phyloP scores from a whole-genome alignment of 352 stramenopile species.

The Phytophthora megakarya region DNA sequence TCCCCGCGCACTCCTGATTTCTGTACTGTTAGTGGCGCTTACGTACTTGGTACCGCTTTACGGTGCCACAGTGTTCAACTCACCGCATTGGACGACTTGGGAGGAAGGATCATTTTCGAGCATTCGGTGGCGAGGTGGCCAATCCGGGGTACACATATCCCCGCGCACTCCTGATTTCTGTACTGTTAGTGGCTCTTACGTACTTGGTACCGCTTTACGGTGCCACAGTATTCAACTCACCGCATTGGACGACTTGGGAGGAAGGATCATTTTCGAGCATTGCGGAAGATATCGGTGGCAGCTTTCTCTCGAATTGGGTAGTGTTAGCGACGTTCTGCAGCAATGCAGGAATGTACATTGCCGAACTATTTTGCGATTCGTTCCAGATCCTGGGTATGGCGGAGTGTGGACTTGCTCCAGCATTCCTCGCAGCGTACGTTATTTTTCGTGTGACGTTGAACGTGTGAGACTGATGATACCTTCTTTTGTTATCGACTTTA shows the following conservation, averaged over 20 bases:
- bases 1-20: constrained; percentile 80
- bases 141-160: constrained; percentile 83
- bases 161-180: constrained; percentile 74
- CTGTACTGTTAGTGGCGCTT: constrained; percentile 80
- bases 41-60: constrained; percentile 90
- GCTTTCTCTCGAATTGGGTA: constrained; percentile 90
- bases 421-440: constrained; percentile 81
- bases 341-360: constrained; percentile 93
- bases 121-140: constrained; percentile 87
- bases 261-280: constrained; percentile 91
- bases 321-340: constrained; percentile 89
- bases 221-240: constrained; percentile 67
- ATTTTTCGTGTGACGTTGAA: neutral
- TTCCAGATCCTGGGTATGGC: constrained; percentile 88
- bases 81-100: constrained; percentile 80
- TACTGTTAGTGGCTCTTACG: constrained; percentile 80
- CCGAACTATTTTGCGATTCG: constrained; percentile 93
- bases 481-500: neutral
- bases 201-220: constrained; percentile 92
- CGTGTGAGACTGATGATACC: neutral
- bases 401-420: constrained; percentile 86
- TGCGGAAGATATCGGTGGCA: constrained; percentile 82
- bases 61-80: constrained; percentile 73
- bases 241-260: constrained; percentile 83
- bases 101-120: constrained; percentile 89